Evolutionary conservation across 352 stramenopile species (phyloP), one percentile per base, ranked within the genome.

Genomic region (Phytophthora kernoviae): DNA sequence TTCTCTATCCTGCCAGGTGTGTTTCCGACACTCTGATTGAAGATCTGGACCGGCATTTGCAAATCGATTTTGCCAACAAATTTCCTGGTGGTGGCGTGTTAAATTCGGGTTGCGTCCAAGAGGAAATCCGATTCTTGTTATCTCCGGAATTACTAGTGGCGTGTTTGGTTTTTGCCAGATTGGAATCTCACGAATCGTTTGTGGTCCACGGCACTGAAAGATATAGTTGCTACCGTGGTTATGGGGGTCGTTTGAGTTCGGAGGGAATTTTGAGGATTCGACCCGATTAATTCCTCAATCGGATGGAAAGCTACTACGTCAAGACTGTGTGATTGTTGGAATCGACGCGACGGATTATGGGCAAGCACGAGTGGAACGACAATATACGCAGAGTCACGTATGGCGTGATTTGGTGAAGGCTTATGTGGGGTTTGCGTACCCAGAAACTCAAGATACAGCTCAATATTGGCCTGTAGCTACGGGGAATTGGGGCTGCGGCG

Each of bases 61-160:
- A 94, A 52, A 80, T 93, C 36, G 81, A 93, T 58, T 94, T 94
- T 57, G 85, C 85, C 9, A 94, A 94, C 68, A 87, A 87, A 42
- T 94, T 79, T 47, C 74, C 84, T 2, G 85, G 85, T 17, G 85
- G 85, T 21, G 85, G 83, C 14, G 85, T 93, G n/a, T 70, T 94
- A 18, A 79, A 75, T 26, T 70, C 64, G 30, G 84, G 85, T 0
- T 91, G 80, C 20, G 85, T 94, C 3, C 85, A 94, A 45, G 85
- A 94, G 64, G 85, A 94, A 71, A 94, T 94, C 44, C 85, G 84
- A 2, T 94, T 94, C 18, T 27, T 90, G 22, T 51, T 93, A 8
- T 91, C 81, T 12, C 85, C 85, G 0, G 85, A 94, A 51, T 59
- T 92, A 22, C 55, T 94, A 10, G 66, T 90, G 18, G 50, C 82